Conservation (phyloP, 2,329 filamentous ascomycete genomes). For the Magnaporthiopsis incrustans region DNA sequence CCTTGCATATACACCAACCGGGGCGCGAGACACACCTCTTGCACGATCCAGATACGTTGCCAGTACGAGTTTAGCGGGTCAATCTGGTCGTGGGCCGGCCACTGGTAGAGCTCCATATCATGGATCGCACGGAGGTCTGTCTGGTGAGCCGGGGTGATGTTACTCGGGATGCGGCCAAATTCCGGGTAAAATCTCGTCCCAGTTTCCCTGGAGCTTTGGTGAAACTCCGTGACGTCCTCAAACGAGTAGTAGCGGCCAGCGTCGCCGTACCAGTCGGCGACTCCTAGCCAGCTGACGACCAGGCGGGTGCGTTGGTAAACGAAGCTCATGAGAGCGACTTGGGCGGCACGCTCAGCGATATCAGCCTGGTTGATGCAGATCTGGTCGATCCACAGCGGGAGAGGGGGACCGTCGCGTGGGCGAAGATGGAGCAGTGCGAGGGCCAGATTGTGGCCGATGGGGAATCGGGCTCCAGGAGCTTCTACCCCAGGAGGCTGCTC, state of each 20-base stretch:
- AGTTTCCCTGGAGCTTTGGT: too few species aligned
- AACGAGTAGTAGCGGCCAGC: too few species aligned
- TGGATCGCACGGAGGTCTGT: too few species aligned
- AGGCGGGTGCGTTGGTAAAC: slow-evolving; percentile 1
- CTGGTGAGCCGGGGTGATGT: too few species aligned
- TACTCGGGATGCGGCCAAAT: too few species aligned
- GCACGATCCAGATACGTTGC: slow-evolving; percentile 14
- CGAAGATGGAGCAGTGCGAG: slow-evolving; percentile 1
- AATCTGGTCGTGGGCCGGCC: background rate
- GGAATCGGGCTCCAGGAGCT: background rate
- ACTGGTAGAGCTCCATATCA: too few species aligned
- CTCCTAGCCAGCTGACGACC: too few species aligned
- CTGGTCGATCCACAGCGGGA: slow-evolving; percentile 5
- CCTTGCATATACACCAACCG: slow-evolving; percentile 10
- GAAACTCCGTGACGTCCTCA: too few species aligned
- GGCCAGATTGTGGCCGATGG: background rate
- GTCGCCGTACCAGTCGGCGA: too few species aligned
- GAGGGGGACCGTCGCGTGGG: background rate
- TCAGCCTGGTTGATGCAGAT: slow-evolving; percentile 10
- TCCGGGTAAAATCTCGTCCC: too few species aligned
- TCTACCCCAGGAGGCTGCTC: too few species aligned
- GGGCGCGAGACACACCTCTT: slow-evolving; percentile 13
- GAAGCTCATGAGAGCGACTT: slow-evolving; percentile 1
- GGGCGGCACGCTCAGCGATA: background rate
- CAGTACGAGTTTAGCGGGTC: slow-evolving; percentile 12